Evolutionary conservation across 2,329 filamentous ascomycete genomes (phyloP), one percentile per base, ranked within the genome.

Genomic region (Fusarium solani-melongenae): DNA sequence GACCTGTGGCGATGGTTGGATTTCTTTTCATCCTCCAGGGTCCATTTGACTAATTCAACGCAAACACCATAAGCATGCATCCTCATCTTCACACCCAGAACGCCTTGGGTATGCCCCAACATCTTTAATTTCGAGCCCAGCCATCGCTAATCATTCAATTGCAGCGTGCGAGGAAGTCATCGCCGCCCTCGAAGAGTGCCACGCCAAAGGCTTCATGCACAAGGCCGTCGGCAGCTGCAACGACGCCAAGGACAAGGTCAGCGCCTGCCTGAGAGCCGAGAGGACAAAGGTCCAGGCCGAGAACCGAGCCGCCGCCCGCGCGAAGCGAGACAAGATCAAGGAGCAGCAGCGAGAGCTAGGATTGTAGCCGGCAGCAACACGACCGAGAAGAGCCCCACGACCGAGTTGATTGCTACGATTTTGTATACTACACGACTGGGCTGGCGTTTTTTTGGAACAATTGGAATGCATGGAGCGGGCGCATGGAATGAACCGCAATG

Each of bases 111-210:
- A 89, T 51, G 79, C 39, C 15, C 12, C 6, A 44, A 20, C 39
- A 14, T 11, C 12, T 3, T 20, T 44, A 8, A 44, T 44, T 4
- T 14, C 6, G 2, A 44, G 0, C 22, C 20, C 2, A 6, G 12
- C 7, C 58, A 20, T 4, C 9, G 38, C 78, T 81, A 39, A 81
- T 69, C 41, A n/a, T 20, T n/a, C 27, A 44, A 53, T 62, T 41
- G 31, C 79, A 99, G 96, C 93, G 79, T 99, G 96, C 89, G 94
- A 96, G 83, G 95, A 97, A 77, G 91, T 99, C 82, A 98, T 98
- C 91, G 92, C 88, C 59, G 93, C 94, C 56, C 94, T 99, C 76
- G 96, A 98, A 80, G 94, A 98, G 86, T 99, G 96, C 86, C 96
- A 99, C 81, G 93, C 94, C 34, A 90, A 89, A 68, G 96, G 96